Evolutionary conservation across 2,329 filamentous ascomycete genomes (phyloP).

Genomic region (Fusarium burgessii): DNA sequence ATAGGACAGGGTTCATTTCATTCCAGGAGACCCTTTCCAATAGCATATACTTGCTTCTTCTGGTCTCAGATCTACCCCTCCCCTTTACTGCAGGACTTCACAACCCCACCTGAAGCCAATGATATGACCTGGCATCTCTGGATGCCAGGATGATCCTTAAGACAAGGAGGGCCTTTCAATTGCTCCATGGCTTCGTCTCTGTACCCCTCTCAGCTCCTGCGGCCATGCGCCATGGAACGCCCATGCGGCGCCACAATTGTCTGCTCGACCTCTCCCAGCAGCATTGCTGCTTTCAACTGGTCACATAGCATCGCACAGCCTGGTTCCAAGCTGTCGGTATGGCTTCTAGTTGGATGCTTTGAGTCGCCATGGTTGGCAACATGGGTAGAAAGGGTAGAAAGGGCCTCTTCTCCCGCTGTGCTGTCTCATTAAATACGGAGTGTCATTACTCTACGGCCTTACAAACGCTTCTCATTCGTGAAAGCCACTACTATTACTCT

Average conservation of each 20-base stretch:
- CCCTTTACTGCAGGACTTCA: conserved; percentile 5
- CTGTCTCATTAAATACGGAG: not conserved
- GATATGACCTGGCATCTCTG: not conserved
- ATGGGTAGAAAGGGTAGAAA: conserved; percentile 26
- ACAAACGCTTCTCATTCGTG: not conserved
- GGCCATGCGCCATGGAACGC: conserved; percentile 21
- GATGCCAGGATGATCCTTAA: not conserved
- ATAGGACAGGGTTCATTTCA: conserved; percentile 15
- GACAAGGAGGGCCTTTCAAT: not conserved
- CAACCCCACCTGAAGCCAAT: conserved; percentile 9
- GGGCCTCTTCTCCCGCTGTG: not conserved
- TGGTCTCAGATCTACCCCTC: conserved; percentile 10
- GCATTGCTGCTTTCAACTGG: conserved; percentile 17
- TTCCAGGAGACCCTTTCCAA: conserved; percentile 13
- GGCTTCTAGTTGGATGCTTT: conserved; percentile 33
- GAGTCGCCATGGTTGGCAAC: conserved; percentile 3
- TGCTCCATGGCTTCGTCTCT: conserved; percentile 3
- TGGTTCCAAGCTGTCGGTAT: conserved; percentile 31
- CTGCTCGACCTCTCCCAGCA: conserved; percentile 8
- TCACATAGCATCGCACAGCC: conserved; percentile 21
- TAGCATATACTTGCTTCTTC: conserved; percentile 21
- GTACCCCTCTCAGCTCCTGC: conserved; percentile 13
- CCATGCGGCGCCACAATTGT: conserved; percentile 30
- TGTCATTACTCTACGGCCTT: conserved; percentile 2
- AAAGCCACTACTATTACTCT: not conserved